Evolutionary conservation across 305 asterid species (phyloP).

Genomic region (Solanum hybrid): DNA sequence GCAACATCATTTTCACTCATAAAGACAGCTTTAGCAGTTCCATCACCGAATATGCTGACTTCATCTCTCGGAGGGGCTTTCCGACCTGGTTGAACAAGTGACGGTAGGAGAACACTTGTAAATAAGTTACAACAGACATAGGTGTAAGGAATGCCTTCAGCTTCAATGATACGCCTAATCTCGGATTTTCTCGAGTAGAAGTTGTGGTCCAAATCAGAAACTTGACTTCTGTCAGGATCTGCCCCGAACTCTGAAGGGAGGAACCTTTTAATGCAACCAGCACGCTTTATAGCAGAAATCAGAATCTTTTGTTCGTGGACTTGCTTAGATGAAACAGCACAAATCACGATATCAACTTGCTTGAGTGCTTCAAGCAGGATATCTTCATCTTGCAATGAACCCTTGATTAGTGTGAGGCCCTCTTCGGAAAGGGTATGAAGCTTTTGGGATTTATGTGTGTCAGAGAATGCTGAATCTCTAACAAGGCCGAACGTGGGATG

Average conservation of each 20-base stretch:
- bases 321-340: slow-evolving; percentile 62
- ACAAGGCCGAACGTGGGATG: slow-evolving; percentile 74
- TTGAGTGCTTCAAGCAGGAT: slow-evolving; percentile 45
- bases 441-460: slow-evolving; percentile 44
- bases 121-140: slow-evolving; percentile 82
- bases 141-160: slow-evolving; percentile 68
- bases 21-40: slow-evolving; percentile 74
- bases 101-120: slow-evolving; percentile 62
- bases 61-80: slow-evolving; percentile 63
- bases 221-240: slow-evolving; percentile 68
- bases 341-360: slow-evolving; percentile 72
- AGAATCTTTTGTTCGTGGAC: slow-evolving; percentile 64
- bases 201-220: slow-evolving; percentile 53
- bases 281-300: slow-evolving; percentile 54
- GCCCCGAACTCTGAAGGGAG: slow-evolving; percentile 84
- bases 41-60: slow-evolving; percentile 74
- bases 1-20: slow-evolving; percentile 78
- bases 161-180: slow-evolving; percentile 74
- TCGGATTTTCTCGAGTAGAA: slow-evolving; percentile 73
- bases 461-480: slow-evolving; percentile 62
- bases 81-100: slow-evolving; percentile 74
- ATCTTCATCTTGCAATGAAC: slow-evolving; percentile 72
- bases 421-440: slow-evolving; percentile 38
- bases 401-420: slow-evolving; percentile 57
- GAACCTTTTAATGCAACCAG: slow-evolving; percentile 82